Percentiles rank a stretch among this genome's conserved stretches.
Evolutionary conservation across 192 early-diverging fungal genomes (phyloP).

Genomic region (Gigaspora rosea): DNA sequence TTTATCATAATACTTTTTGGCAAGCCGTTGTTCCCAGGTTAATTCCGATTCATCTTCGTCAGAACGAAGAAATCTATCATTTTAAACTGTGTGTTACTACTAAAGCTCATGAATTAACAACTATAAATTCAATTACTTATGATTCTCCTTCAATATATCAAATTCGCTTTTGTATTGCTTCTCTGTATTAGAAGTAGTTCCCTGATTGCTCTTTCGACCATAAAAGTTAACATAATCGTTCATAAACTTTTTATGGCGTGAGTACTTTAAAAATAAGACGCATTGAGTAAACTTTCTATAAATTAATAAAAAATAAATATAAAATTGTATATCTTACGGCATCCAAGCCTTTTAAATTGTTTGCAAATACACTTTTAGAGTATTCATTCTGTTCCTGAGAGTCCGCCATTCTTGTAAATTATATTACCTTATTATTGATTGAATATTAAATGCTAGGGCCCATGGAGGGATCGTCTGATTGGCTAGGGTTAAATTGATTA

Average conservation of each 20-base stretch:
- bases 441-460: no score
- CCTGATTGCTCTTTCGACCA: slow-evolving; percentile 10
- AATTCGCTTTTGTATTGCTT: slow-evolving; percentile 54
- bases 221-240: slow-evolving; percentile 57
- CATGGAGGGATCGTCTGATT: no score
- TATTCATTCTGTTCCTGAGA: slow-evolving; percentile 29
- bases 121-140: slow-evolving; percentile 51
- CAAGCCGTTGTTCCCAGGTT: slow-evolving; percentile 74
- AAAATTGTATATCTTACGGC: slow-evolving; percentile 37
- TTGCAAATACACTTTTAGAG: slow-evolving; percentile 35
- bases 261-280: slow-evolving; percentile 39
- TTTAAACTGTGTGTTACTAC: no score
- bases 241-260: slow-evolving; percentile 62
- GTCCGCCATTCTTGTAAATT: not conserved
- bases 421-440: no score
- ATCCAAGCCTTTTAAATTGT: slow-evolving; percentile 48
- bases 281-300: not conserved
- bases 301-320: not conserved
- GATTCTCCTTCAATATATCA: slow-evolving; percentile 72
- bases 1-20: slow-evolving; percentile 84
- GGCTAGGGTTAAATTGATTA: no score
- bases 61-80: slow-evolving; percentile 57
- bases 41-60: slow-evolving; percentile 46
- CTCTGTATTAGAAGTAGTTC: not conserved
- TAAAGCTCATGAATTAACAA: not conserved